Conservation (phyloP, 2,329 filamentous ascomycete genomes). For the Penicillium crustosum region DNA sequence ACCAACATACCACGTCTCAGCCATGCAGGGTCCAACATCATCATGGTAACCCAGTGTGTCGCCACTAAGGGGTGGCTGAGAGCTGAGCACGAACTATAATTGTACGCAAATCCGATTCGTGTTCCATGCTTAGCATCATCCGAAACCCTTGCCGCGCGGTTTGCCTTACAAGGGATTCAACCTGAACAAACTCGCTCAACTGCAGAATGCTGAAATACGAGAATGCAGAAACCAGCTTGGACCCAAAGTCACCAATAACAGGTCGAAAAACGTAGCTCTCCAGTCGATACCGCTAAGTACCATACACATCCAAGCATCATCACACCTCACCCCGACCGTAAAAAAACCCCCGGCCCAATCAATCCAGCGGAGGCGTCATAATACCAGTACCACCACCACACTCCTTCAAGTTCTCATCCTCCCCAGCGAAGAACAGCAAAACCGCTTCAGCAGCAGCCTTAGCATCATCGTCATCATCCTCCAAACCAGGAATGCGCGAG, state of each 20-base stretch:
- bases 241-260: background rate
- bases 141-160: constrained; percentile 1
- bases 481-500: constrained; percentile 12
- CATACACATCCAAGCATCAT: background rate
- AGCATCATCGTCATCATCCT: constrained; percentile 36
- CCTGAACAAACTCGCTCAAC: background rate
- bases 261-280: background rate
- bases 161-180: constrained; percentile 1
- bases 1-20: constrained; percentile 16
- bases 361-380: constrained; percentile 24
- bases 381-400: constrained; percentile 16
- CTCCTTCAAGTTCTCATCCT: constrained; percentile 1
- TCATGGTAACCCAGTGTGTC: constrained; percentile 12
- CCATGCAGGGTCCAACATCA: constrained; percentile 8
- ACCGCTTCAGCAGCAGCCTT: constrained; percentile 35
- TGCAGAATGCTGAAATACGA: background rate
- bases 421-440: constrained; percentile 32
- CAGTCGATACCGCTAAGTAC: background rate
- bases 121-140: background rate
- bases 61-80: constrained; percentile 16
- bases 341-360: background rate
- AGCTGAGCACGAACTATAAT: background rate
- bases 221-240: background rate
- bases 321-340: background rate
- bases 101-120: background rate